Evolutionary conservation across 805 yeast genomes (phyloP).

Genomic region (Vanderwaltozyma polyspora): DNA sequence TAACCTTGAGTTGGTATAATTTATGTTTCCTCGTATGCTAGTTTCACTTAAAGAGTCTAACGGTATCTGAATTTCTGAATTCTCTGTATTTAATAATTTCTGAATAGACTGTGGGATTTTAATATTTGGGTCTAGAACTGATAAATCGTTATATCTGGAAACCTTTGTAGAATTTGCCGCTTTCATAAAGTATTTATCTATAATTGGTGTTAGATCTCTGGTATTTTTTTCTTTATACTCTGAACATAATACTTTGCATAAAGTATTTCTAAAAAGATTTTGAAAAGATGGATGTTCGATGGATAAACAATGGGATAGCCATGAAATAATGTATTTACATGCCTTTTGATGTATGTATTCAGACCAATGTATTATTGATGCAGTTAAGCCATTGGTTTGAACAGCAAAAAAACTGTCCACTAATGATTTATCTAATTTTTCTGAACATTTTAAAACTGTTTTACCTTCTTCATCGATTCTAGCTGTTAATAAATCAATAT

Average conservation of each 20-base stretch:
- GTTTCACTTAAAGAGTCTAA: slow-evolving; percentile 1
- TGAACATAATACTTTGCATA: slow-evolving; percentile 36
- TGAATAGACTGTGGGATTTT: slow-evolving; percentile 28
- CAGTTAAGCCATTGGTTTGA: slow-evolving; percentile 41
- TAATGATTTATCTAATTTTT: slow-evolving; percentile 14
- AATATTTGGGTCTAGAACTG: slow-evolving; percentile 27
- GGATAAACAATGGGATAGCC: slow-evolving; percentile 37
- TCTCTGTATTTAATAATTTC: slow-evolving; percentile 9
- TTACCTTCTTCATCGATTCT: slow-evolving; percentile 42
- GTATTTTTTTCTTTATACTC: slow-evolving; percentile 8
- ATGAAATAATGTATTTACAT: slow-evolving; percentile 34
- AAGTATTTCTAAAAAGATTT: slow-evolving; percentile 28
- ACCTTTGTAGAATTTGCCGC: slow-evolving; percentile 10
- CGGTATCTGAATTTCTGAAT: background rate
- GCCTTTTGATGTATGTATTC: slow-evolving; percentile 42
- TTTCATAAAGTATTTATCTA: slow-evolving; percentile 16
- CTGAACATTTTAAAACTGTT: slow-evolving; percentile 33
- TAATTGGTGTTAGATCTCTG: slow-evolving; percentile 15
- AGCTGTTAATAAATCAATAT: slow-evolving; percentile 28
- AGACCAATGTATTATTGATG: slow-evolving; percentile 40
- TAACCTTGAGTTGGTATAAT: slow-evolving; percentile 35
- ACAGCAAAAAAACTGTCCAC: slow-evolving; percentile 30
- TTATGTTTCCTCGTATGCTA: background rate
- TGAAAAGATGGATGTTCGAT: slow-evolving; percentile 32
- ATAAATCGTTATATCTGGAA: slow-evolving; percentile 19